Base-by-base conservation (phyloP, 371 early-diverging fungal genomes). In the Mortierella sp. region DNA sequence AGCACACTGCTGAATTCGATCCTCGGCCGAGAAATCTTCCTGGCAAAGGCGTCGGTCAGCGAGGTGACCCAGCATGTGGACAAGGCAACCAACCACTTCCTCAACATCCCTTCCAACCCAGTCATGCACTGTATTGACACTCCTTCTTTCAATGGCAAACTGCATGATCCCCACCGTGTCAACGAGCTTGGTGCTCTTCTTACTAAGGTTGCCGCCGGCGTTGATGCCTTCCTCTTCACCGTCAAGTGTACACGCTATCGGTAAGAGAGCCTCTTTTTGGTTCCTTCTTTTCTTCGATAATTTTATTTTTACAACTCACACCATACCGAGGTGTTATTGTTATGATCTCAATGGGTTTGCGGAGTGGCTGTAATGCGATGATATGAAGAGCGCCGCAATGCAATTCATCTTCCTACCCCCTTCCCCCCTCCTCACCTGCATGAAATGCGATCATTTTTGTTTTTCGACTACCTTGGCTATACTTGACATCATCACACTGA, bases 181-280 rank as follows among this genome's bases (percentile, higher is more conserved):
- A 75, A 78, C 4, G 82, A 83, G 68, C 84, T 88, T 55, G 82
- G 82, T 1, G 55, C 77, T 1, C 72, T 88, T 2, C 60, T 88
- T 54, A 75, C 73, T 3, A 76, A 70, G 29, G 79, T 83, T 16
- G 80, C 80, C 11, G 82, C 54, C 0, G 88, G 88, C 4, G 88
- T 84, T 27, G 88, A 88, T 55, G 88, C 88, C 3, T 88, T 88
- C 35, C 70, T 88, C 24, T 82, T 88, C 71, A 76, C 76, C 16
- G 84, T 84, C 75, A 88, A 88, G 76, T 83, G 82, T 65, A 88
- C 88, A n/a, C 88, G 72, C 38, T 88, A 88, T 55, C 72, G 88
- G 88, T 84, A 75, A 76, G 74, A 43, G 12, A 65, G 11, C 16
- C 18, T 21, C 24, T 27, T 29, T 14, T 29, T 60, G 0, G 14